Conservation (phyloP, 768 basidiomycete species). For the Tulasnella sp. region DNA sequence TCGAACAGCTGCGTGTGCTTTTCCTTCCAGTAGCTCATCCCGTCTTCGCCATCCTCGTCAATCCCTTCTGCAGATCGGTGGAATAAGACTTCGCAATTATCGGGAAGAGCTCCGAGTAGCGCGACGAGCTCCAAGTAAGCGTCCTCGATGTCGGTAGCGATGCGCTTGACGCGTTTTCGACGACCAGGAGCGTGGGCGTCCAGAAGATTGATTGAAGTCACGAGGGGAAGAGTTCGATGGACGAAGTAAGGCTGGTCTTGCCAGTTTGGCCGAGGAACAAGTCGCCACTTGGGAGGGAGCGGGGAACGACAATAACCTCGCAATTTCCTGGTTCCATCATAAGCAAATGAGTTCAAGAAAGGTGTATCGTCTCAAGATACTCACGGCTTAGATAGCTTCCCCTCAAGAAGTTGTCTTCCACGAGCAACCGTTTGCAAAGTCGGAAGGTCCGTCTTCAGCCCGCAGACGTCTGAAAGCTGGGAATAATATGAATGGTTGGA, state of each 20-base stretch:
- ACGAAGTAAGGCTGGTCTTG: neutral
- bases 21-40: neutral
- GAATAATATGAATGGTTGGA: neutral
- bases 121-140: neutral
- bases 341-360: neutral
- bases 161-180: neutral
- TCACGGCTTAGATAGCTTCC: neutral
- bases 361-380: neutral
- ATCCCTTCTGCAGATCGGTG: neutral
- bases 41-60: neutral
- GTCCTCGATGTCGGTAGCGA: neutral
- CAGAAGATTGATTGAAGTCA: neutral
- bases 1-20: neutral
- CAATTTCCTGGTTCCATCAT: neutral
- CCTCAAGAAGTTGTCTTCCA: neutral
- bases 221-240: neutral
- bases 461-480: neutral
- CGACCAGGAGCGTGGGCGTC: neutral
- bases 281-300: neutral
- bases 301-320: neutral
- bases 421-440: neutral
- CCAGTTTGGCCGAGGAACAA: neutral
- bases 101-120: neutral
- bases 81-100: neutral
- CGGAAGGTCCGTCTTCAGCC: neutral